A percentile compares a stretch with the other conserved stretches of the same genome.
These are phyloP conservation scores for Elaeis guineensis DNA, from an alignment of 176 grass and related monocot species.

Conservation along the genomic window DNA sequence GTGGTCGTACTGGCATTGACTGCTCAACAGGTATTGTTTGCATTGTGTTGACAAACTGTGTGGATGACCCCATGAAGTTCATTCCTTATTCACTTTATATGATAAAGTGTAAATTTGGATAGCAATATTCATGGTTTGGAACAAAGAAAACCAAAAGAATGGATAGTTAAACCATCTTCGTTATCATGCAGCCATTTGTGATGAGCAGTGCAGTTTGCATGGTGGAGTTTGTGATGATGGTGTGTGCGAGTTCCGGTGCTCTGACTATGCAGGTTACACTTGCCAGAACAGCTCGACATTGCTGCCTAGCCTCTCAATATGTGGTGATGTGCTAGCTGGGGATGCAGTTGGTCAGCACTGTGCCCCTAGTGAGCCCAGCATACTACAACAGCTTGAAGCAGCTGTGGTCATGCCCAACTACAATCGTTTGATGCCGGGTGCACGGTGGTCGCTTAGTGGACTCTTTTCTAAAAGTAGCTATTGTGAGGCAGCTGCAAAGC, in stretches of 20 bases:
- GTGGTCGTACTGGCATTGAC: conserved; percentile 82
- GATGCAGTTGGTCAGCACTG: conserved; percentile 86
- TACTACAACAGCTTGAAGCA: conserved; percentile 88
- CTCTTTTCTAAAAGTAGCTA: conserved; percentile 84
- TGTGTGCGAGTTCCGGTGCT: conserved; percentile 95
- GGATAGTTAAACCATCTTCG: not conserved
- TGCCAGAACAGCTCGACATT: conserved; percentile 91
- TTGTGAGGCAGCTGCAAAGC: conserved; percentile 87
- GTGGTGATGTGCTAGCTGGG: conserved; percentile 79
- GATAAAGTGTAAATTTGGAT: not conserved
- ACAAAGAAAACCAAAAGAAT: not conserved
- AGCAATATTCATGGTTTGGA: not conserved
- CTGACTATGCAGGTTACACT: conserved; percentile 98
- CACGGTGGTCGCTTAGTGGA: conserved; percentile 51
- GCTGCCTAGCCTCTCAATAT: conserved; percentile 80
- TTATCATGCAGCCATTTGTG: conserved; percentile 72
- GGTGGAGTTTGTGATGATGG: conserved; percentile 97
- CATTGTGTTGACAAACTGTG: conserved; percentile 5
- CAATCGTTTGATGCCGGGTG: conserved; percentile 92
- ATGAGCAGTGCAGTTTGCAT: conserved; percentile 99
- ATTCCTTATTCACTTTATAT: not conserved
- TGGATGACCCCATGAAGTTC: not conserved
- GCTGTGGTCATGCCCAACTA: conserved; percentile 94
- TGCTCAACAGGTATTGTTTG: conserved; percentile 77
- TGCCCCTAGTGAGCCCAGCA: conserved; percentile 87